These are phyloP conservation scores for Xerocomus spinulosus DNA, from an alignment of 768 basidiomycete genomes.

Conservation along the genomic window DNA sequence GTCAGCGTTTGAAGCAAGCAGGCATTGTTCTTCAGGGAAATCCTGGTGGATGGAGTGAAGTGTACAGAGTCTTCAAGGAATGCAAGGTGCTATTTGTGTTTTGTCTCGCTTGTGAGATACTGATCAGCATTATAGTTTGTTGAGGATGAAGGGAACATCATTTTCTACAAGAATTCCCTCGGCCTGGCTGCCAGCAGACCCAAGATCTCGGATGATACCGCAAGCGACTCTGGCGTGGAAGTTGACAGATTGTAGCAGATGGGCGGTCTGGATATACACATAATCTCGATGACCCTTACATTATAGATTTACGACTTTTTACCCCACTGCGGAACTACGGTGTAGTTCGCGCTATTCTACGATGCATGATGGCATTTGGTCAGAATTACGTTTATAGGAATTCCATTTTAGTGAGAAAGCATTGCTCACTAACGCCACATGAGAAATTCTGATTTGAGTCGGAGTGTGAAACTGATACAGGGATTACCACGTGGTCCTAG, in stretches of 20 bases:
- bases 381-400: no score
- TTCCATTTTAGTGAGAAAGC: no score
- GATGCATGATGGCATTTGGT: background rate
- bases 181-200: constrained; percentile 74
- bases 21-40: constrained; percentile 63
- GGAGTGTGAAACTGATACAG: no score
- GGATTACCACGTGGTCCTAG: no score
- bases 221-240: constrained; percentile 68
- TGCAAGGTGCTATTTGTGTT: constrained; percentile 53
- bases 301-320: constrained; percentile 12
- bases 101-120: background rate
- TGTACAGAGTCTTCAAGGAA: constrained; percentile 69
- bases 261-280: constrained; percentile 2
- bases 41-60: constrained; percentile 77
- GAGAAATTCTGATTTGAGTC: no score
- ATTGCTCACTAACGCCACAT: no score
- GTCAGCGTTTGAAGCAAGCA: constrained; percentile 57
- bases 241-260: constrained; percentile 35
- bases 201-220: constrained; percentile 53
- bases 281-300: background rate
- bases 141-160: constrained; percentile 86
- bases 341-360: background rate
- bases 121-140: constrained; percentile 56
- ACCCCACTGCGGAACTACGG: background rate
- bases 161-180: constrained; percentile 86